Base-by-base conservation (phyloP, 2,329 filamentous ascomycete species). In the Fusarium sp. region DNA sequence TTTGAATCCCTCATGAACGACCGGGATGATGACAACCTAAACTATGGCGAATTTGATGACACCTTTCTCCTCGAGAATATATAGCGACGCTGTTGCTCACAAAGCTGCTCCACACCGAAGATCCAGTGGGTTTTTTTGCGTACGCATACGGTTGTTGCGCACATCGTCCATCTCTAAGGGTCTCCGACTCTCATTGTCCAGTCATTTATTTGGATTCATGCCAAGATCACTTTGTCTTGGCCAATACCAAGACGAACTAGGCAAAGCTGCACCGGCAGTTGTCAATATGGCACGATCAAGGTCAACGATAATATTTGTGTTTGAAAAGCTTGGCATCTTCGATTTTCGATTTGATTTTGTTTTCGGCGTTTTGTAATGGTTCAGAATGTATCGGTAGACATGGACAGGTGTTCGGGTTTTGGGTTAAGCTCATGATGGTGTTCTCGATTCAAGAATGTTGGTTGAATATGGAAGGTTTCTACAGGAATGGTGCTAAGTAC, bases 1-100 rank as follows among this genome's bases (percentile, higher is more conserved):
- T 89, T 89, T 69, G 85, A 89, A 67, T 85, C 88, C 67, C 79
- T 89, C 66, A 88, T 85, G 77, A 80, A 80, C 54, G 80, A 79
- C 70, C 86, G 85, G 25, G 65, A 82, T 33, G 58, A 73, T 77
- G 64, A 74, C 12, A 63, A 67, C 18, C 84, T 84, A 66, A 83
- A 85, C 46, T 62, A 76, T 58, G 83, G 82, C 12, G 84, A 86
- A 53, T 87, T 86, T 64, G 86, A 89, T 67, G 80, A 82, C 5
- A 47, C 40, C 6, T 88, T 84, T 67, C 88, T 88, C 11, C 78
- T 86, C 6, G 79, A 81, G 40, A 74, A 77, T 43, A 57, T 74
- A 21, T 67, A 75, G 16, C 68, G 44, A 60, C 28, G 25, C 6
- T 35, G 10, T 30, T 38, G 10, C 53, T 40, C 32, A 21, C 7